Conservation (phyloP, 805 yeast genomes). For the Wickerhamomyces chaumierensis region DNA sequence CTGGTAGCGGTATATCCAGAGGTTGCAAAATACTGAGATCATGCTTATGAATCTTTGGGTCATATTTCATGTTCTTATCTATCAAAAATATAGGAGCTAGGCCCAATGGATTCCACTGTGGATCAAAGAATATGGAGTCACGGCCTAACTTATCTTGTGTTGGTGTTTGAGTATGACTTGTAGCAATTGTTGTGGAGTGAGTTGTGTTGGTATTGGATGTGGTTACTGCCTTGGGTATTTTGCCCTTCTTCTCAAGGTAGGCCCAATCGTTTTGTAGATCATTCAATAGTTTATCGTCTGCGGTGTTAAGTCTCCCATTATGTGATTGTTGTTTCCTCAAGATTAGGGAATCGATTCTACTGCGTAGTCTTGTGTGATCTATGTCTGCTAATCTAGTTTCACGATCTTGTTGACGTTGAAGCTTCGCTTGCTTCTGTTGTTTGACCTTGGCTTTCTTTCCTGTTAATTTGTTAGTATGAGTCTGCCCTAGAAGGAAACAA, state of each 20-base stretch:
- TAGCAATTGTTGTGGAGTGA: too few species aligned
- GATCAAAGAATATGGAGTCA: conserved; percentile 48
- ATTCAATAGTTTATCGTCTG: conserved; percentile 23
- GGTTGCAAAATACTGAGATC: background rate
- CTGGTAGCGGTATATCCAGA: conserved; percentile 21
- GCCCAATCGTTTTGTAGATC: conserved; percentile 30
- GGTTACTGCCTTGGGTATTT: background rate
- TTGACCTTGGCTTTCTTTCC: background rate
- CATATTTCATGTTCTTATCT: background rate
- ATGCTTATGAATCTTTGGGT: conserved; percentile 9
- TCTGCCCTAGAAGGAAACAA: too few species aligned
- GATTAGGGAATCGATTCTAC: conserved; percentile 15
- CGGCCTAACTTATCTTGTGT: conserved; percentile 25
- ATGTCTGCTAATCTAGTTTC: conserved; percentile 1
- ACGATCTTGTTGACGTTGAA: conserved; percentile 6
- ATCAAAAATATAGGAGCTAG: conserved; percentile 29
- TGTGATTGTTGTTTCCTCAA: conserved; percentile 15
- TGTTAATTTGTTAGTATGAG: background rate
- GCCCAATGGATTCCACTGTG: conserved; percentile 57
- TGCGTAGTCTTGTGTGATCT: conserved; percentile 14
- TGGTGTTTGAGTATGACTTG: too few species aligned
- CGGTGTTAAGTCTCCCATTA: conserved; percentile 26
- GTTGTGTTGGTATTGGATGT: too few species aligned
- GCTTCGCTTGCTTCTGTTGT: conserved; percentile 14
- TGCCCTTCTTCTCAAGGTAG: conserved; percentile 9